These are phyloP conservation scores for Eucalyptus cladocalyx DNA, from an alignment of 345 rosid genomes.

Conservation along the genomic window DNA sequence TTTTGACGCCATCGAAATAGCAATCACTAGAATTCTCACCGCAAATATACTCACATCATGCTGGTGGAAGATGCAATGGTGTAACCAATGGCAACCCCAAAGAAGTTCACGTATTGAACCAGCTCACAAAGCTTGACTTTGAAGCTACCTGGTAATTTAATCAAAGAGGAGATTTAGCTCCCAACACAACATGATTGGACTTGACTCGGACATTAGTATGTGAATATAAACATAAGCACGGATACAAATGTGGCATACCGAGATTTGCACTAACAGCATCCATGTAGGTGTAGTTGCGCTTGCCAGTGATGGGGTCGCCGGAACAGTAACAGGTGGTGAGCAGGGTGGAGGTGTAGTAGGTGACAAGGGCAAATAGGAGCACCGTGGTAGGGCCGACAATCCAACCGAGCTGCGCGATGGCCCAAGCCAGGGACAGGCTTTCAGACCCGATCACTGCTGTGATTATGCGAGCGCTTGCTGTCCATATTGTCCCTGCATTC, in stretches of 20 bases:
- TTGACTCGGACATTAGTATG: background rate
- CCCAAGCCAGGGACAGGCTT: conserved; percentile 29
- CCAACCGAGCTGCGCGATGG: conserved; percentile 41
- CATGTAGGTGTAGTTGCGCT: conserved; percentile 40
- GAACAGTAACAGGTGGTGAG: conserved; percentile 38
- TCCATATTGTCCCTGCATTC: too few relatives aligned
- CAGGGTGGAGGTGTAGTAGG: conserved; percentile 32
- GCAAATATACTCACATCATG: conserved; percentile 27
- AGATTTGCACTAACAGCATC: conserved; percentile 38
- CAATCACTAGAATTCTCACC: background rate
- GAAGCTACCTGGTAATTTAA: conserved; percentile 28
- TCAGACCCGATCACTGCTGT: background rate
- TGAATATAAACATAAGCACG: background rate
- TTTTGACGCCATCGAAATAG: background rate
- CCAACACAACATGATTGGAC: background rate
- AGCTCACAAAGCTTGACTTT: conserved; percentile 43
- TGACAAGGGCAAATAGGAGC: conserved; percentile 20
- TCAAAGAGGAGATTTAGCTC: background rate
- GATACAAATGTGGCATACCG: background rate
- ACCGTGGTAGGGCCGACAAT: conserved; percentile 19
- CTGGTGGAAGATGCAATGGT: conserved; percentile 66
- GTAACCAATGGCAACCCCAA: conserved; percentile 62
- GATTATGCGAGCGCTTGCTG: too few relatives aligned
- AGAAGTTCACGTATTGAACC: conserved; percentile 51
- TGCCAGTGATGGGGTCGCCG: conserved; percentile 31